phyloP scores from a whole-genome alignment of 2,329 filamentous ascomycete species.

The Clathrospora elynae region DNA sequence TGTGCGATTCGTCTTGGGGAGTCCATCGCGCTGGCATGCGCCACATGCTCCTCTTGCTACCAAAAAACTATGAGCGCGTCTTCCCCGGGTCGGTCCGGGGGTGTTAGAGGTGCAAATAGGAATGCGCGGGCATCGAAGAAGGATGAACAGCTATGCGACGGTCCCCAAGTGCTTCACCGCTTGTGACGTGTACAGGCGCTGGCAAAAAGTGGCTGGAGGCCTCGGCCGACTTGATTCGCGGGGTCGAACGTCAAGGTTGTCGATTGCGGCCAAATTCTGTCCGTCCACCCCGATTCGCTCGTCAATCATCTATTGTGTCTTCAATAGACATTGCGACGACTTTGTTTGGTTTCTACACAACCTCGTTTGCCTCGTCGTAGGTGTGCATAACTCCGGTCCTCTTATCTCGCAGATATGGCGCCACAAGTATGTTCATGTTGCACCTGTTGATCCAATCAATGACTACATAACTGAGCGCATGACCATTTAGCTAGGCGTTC shows the following conservation, averaged over 20 bases:
- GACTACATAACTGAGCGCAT: slow-evolving; percentile 36
- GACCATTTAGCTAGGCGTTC: slow-evolving; percentile 52
- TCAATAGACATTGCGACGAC: slow-evolving; percentile 18
- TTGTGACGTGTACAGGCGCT: slow-evolving; percentile 11
- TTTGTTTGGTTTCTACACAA: slow-evolving; percentile 2
- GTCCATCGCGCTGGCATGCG: slow-evolving; percentile 25
- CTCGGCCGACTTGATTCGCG: slow-evolving; percentile 1
- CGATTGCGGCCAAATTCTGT: slow-evolving; percentile 13
- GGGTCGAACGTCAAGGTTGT: slow-evolving; percentile 3
- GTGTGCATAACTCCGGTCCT: slow-evolving; percentile 7
- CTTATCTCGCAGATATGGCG: slow-evolving; percentile 23
- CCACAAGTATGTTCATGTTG: slow-evolving; percentile 28
- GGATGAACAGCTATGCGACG: slow-evolving; percentile 2
- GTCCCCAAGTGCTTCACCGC: not conserved
- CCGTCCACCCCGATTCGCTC: slow-evolving; percentile 23
- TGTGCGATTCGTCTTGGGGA: slow-evolving; percentile 28
- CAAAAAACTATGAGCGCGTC: slow-evolving; percentile 5
- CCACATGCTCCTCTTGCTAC: slow-evolving; percentile 21
- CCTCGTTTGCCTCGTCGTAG: not conserved
- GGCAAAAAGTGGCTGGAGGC: not conserved
- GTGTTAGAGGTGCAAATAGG: not conserved
- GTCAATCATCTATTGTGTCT: slow-evolving; percentile 18
- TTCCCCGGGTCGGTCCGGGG: not conserved
- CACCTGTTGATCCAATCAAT: slow-evolving; percentile 5
- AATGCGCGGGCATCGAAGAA: slow-evolving; percentile 5